Evolutionary conservation across 2,329 filamentous ascomycete genomes (phyloP).

Genomic region (Penicillium brevicompactum): DNA sequence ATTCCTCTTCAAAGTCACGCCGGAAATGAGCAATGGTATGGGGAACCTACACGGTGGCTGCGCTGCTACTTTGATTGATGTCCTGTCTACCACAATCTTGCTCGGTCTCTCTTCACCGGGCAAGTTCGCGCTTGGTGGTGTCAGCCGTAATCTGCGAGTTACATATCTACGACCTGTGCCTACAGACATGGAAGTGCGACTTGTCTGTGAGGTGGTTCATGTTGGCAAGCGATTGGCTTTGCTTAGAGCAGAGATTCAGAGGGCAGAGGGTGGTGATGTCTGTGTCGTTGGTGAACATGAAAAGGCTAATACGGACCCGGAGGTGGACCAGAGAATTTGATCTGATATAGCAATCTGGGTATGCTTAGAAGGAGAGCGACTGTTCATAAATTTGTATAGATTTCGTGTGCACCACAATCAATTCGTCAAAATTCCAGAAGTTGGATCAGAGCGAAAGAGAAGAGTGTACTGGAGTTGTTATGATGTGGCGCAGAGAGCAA

Average conservation of each 20-base stretch:
- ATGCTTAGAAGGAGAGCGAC: not conserved
- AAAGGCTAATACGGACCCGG: slow-evolving; percentile 63
- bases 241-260: slow-evolving; percentile 58
- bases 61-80: slow-evolving; percentile 68
- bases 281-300: slow-evolving; percentile 65
- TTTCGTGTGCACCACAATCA: not conserved
- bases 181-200: slow-evolving; percentile 51
- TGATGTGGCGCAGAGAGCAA: slow-evolving; percentile 14
- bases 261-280: slow-evolving; percentile 55
- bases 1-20: slow-evolving; percentile 64
- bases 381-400: slow-evolving; percentile 9
- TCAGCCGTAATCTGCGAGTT: slow-evolving; percentile 66
- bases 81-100: slow-evolving; percentile 63
- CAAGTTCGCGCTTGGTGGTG: slow-evolving; percentile 64
- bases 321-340: slow-evolving; percentile 31
- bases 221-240: slow-evolving; percentile 58
- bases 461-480: slow-evolving; percentile 18
- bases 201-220: slow-evolving; percentile 62
- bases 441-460: slow-evolving; percentile 5
- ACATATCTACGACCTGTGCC: slow-evolving; percentile 68
- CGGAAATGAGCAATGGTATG: slow-evolving; percentile 85
- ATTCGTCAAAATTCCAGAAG: not conserved
- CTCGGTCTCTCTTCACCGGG: slow-evolving; percentile 59
- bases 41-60: slow-evolving; percentile 91
- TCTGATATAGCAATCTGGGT: not conserved